Evolutionary conservation across 1,139 yeast species (phyloP).

Genomic region (Lizanozyma gosingica): DNA sequence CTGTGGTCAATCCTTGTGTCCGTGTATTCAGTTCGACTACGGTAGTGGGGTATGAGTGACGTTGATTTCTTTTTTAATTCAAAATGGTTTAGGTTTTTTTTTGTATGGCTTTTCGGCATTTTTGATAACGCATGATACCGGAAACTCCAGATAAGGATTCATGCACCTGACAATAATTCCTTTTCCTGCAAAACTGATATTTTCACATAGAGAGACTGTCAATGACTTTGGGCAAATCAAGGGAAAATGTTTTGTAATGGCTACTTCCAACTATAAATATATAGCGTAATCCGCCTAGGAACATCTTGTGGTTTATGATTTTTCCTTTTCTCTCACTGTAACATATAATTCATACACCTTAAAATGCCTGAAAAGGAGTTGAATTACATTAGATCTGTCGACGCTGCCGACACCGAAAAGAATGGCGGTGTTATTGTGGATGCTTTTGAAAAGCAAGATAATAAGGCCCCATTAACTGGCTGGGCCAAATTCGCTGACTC

Average conservation of each 20-base stretch:
- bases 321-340: not conserved
- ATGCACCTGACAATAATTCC: not conserved
- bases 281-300: not conserved
- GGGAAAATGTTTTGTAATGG: not conserved
- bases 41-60: no score
- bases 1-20: not conserved
- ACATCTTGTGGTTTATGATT: not conserved
- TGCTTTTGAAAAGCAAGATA: conserved; percentile 22
- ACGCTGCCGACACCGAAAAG: conserved; percentile 30
- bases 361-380: conserved; percentile 37
- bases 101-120: not conserved
- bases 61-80: not conserved
- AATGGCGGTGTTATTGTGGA: conserved; percentile 35
- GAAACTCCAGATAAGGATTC: not conserved
- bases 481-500: conserved; percentile 43
- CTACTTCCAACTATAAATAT: not conserved
- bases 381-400: conserved; percentile 32
- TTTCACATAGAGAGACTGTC: not conserved
- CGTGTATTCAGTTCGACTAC: no score
- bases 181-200: not conserved
- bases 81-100: not conserved
- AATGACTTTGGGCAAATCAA: not conserved
- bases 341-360: not conserved
- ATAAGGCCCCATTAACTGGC: conserved; percentile 15
- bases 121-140: not conserved